A percentile compares a stretch with the other conserved stretches of the same genome.
phyloP scores from a whole-genome alignment of 306 rosid species.

The Cicer arietinum region DNA sequence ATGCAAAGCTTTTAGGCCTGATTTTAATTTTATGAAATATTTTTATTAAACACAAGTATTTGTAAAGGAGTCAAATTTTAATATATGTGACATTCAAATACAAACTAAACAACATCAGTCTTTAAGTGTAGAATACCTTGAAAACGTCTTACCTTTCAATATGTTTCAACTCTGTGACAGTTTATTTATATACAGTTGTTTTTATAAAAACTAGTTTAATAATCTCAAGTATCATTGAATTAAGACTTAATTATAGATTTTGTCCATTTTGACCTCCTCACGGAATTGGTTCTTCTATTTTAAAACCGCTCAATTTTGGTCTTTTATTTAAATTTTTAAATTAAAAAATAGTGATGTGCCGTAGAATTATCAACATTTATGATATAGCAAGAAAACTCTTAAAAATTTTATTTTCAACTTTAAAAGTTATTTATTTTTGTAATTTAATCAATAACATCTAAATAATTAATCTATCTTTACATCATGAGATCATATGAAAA shows the following conservation, averaged over 20 bases:
- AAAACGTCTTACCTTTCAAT: conserved; percentile 6
- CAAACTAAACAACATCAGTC: neutral
- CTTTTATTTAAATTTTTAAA: too few relatives aligned
- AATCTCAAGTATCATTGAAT: neutral
- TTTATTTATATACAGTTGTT: neutral
- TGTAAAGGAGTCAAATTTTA: neutral
- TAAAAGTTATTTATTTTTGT: too few relatives aligned
- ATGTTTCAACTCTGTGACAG: neutral
- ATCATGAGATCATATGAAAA: too few relatives aligned
- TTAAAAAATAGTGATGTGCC: too few relatives aligned
- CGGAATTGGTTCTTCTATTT: too few relatives aligned
- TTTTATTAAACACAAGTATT: neutral
- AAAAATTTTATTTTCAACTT: too few relatives aligned
- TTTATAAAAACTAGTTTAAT: neutral
- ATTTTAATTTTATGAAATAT: neutral
- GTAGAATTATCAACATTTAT: too few relatives aligned
- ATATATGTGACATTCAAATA: neutral
- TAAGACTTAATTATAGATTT: neutral
- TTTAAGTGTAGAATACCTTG: neutral
- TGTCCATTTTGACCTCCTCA: too few relatives aligned
- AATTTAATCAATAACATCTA: too few relatives aligned
- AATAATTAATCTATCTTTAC: too few relatives aligned
- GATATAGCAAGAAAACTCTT: too few relatives aligned
- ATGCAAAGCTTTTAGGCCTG: neutral
- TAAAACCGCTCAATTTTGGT: too few relatives aligned